Evolutionary conservation across 2,329 filamentous ascomycete species (phyloP).

Genomic region (Colletotrichum paranaense): DNA sequence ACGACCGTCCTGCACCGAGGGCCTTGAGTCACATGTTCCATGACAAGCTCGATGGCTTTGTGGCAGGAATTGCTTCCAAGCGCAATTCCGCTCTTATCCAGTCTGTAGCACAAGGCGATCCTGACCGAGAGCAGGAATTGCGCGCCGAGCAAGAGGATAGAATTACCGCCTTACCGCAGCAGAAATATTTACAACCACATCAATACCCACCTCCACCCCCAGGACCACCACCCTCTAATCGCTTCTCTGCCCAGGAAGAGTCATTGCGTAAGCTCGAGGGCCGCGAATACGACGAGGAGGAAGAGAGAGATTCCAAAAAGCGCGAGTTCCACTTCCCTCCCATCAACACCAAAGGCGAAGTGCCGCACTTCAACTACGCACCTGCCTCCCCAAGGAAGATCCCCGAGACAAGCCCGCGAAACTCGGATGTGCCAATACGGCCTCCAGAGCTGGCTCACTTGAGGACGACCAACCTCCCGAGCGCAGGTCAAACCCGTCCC

Average conservation of each 20-base stretch:
- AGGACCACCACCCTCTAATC: constrained; percentile 44
- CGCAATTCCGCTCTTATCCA: constrained; percentile 86
- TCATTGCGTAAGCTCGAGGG: constrained; percentile 62
- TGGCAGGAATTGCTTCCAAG: constrained; percentile 87
- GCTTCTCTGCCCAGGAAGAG: constrained; percentile 54
- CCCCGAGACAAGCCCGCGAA: constrained; percentile 36
- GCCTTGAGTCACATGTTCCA: constrained; percentile 82
- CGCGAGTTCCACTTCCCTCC: constrained; percentile 70
- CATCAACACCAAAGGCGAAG: constrained; percentile 57
- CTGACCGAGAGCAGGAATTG: constrained; percentile 82
- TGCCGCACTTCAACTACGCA: constrained; percentile 70
- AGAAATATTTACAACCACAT: constrained; percentile 71
- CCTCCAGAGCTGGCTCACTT: constrained; percentile 69
- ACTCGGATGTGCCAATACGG: constrained; percentile 45
- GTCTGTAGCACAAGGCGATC: constrained; percentile 83
- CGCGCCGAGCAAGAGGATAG: constrained; percentile 86
- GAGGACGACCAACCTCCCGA: constrained; percentile 56
- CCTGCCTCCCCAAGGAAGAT: constrained; percentile 54
- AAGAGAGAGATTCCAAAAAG: constrained; percentile 47
- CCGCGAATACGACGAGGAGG: constrained; percentile 56
- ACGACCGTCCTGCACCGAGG: constrained; percentile 62
- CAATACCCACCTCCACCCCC: constrained; percentile 44
- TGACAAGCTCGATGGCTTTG: constrained; percentile 88
- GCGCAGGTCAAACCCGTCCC: constrained; percentile 51
- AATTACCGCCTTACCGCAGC: constrained; percentile 82